Evolutionary conservation across 2,329 filamentous ascomycete genomes (phyloP), one percentile per base, ranked within the genome.

Genomic region (Epichloe glyceriae): DNA sequence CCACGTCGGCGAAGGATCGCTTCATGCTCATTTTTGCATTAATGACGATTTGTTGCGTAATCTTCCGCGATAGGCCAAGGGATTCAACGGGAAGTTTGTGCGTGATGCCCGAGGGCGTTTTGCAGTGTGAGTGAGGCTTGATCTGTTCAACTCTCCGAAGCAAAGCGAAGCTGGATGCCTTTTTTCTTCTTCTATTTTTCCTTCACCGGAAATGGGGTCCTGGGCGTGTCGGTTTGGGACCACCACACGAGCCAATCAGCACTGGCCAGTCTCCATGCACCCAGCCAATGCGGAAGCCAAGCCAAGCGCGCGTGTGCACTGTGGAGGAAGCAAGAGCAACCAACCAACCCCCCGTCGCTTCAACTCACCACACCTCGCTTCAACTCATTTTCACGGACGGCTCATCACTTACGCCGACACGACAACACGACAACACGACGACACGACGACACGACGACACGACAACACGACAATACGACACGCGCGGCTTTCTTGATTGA

Each of bases 11-110:
- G 51, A 60, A 58, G 5, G 62, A 54, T 54, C 66, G 56, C 46
- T 68, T 68, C 35, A 60, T 57, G 15, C 57, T 61, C 63, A 68
- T 67, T 11, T 6, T 41, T 34, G 42, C 43, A 33, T 39, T 11
- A 20, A 33, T 14, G 22, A 20, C 14, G 35, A 26, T 22, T 6
- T 19, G 8, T 22, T 44, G 22, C 26, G 15, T 33, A 15, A 33
- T 42, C 22, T 26, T 22, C 40, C 22, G 40, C 20, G 5, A 12
- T 20, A 42, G 2, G 30, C 22, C 30, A 15, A 40, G 5, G 15
- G 14, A 11, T 2, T 19, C 6, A 19, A 40, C 3, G 30, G 3
- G 30, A 11, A 4, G 10, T 30, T 30, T 30, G 30, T 11, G 30
- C 3, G 30, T 30, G 30, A 30, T 20, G n/a, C 20, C 3, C 5